phyloP scores from a whole-genome alignment of 2,329 filamentous ascomycete genomes.

The Karstenula rhodostoma region DNA sequence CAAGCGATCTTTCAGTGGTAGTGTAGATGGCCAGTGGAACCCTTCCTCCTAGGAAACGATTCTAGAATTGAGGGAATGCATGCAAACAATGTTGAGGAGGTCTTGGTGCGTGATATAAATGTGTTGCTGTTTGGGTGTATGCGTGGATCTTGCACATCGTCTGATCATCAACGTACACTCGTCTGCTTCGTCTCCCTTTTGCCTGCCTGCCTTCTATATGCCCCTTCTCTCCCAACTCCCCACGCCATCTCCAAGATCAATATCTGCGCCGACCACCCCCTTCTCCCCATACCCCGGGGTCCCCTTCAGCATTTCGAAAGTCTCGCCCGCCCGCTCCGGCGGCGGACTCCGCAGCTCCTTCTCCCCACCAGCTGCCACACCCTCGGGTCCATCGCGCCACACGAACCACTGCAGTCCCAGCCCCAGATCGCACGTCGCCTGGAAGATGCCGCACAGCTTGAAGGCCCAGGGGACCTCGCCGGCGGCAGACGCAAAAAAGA shows the following conservation, averaged over 20 bases:
- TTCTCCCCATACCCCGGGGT: constrained; percentile 12
- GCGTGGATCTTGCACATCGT: background rate
- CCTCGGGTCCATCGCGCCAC: constrained; percentile 41
- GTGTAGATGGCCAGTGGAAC: background rate
- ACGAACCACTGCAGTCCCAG: constrained; percentile 74
- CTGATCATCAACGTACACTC: background rate
- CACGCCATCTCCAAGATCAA: constrained; percentile 29
- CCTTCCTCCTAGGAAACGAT: too few species aligned
- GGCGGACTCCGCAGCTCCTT: constrained; percentile 38
- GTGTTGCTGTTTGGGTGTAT: background rate
- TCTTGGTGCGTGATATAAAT: background rate
- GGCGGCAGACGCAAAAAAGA: constrained; percentile 77
- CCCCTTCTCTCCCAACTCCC: constrained; percentile 32
- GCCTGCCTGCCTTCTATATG: background rate
- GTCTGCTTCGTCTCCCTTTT: background rate
- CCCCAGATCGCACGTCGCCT: constrained; percentile 77
- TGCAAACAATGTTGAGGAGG: background rate
- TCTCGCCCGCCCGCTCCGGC: constrained; percentile 20
- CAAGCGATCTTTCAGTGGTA: background rate
- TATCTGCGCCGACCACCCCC: constrained; percentile 16
- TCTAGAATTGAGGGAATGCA: too few species aligned
- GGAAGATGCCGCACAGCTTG: constrained; percentile 83
- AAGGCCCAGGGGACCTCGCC: constrained; percentile 77
- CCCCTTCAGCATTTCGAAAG: constrained; percentile 21
- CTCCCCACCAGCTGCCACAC: constrained; percentile 17